phyloP scores from a whole-genome alignment of 257 asterid species.

The Solanum megistacrolobum region DNA sequence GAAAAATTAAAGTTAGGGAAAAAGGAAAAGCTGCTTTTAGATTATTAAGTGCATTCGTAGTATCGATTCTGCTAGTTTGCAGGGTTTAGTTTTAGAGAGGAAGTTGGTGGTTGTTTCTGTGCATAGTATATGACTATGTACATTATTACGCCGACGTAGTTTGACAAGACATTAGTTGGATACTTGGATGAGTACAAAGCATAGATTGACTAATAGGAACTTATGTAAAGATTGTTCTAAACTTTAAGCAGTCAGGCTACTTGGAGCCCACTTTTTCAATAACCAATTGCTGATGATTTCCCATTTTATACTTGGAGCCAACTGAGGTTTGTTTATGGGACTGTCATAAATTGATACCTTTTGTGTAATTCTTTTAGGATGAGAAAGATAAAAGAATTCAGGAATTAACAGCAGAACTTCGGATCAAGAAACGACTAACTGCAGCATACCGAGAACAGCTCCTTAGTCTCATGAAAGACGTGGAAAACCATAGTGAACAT shows the following conservation, averaged over 20 bases:
- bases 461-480: conserved; percentile 52
- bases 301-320: not conserved
- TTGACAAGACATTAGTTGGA: not conserved
- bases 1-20: not conserved
- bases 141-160: not conserved
- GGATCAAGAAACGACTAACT: conserved; percentile 52
- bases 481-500: conserved; percentile 57
- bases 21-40: not conserved
- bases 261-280: not conserved
- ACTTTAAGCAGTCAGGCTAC: not conserved
- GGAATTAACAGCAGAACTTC: conserved; percentile 63
- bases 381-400: conserved; percentile 71
- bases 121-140: not conserved
- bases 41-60: not conserved
- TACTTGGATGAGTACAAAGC: not conserved
- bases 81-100: not conserved
- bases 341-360: not conserved
- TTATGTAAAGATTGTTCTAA: not conserved
- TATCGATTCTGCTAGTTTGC: not conserved
- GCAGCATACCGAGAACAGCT: conserved; percentile 63
- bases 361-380: conserved; percentile 32
- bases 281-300: not conserved
- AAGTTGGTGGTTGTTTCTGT: not conserved
- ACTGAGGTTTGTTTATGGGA: not conserved
- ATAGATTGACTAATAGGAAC: not conserved